Evolutionary conservation across 2,329 filamentous ascomycete species (phyloP).

Genomic region (Tolypocladium capitatum): DNA sequence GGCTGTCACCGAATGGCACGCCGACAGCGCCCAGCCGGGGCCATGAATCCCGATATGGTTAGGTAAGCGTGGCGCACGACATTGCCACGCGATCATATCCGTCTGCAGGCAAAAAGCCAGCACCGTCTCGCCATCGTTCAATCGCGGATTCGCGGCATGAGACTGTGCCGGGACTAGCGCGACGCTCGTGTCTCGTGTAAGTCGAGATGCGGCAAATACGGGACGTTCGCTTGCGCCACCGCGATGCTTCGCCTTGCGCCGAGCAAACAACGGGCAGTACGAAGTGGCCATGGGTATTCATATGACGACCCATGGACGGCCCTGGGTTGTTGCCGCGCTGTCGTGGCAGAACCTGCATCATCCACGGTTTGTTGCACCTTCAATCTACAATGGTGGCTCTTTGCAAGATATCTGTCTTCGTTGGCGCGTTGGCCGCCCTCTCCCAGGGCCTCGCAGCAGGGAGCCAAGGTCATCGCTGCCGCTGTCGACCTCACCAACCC

Average conservation of each 20-base stretch:
- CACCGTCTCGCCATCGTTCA: neutral
- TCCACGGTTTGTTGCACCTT: too few species aligned
- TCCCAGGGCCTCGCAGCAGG: neutral
- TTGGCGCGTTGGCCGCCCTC: neutral
- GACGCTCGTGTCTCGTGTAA: neutral
- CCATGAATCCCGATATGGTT: neutral
- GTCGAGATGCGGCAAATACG: neutral
- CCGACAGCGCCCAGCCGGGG: neutral
- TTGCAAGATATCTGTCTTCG: too few species aligned
- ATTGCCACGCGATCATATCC: too few species aligned
- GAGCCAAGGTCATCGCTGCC: constrained; percentile 16
- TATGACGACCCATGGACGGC: too few species aligned
- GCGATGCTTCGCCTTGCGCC: neutral
- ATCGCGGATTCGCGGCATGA: too few species aligned
- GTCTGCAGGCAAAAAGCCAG: too few species aligned
- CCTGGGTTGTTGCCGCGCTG: too few species aligned
- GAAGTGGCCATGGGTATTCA: too few species aligned
- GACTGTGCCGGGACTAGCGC: neutral
- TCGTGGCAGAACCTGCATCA: too few species aligned
- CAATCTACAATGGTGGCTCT: too few species aligned
- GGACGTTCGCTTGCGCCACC: neutral
- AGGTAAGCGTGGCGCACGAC: neutral
- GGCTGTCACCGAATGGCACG: neutral
- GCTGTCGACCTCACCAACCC: constrained; percentile 32
- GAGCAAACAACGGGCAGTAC: neutral